phyloP scores from a whole-genome alignment of 352 stramenopile genomes.

The Globisporangium radiosum region DNA sequence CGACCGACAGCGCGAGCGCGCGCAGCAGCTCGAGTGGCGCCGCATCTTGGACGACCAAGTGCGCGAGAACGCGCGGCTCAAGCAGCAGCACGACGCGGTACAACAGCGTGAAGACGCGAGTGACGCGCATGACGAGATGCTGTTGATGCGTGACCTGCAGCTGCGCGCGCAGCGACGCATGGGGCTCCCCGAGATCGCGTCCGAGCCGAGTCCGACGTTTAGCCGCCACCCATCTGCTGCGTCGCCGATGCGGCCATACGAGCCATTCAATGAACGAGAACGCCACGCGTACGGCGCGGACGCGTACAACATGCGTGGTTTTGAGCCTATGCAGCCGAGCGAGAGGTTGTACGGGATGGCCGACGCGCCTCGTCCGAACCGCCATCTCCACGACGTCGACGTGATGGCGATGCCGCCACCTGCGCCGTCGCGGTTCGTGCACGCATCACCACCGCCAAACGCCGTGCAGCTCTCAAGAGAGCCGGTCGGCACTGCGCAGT shows the following conservation, averaged over 20 bases:
- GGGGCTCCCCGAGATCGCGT: constrained; percentile 3
- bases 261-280: constrained; percentile 1
- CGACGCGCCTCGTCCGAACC: neutral
- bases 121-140: constrained; percentile 41
- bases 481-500: neutral
- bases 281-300: neutral
- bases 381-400: neutral
- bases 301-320: neutral
- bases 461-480: neutral
- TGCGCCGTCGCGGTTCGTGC: constrained; percentile 12
- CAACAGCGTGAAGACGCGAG: constrained; percentile 28
- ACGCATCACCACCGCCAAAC: constrained; percentile 8
- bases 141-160: constrained; percentile 48
- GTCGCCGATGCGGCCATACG: neutral
- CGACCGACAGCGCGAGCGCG: constrained; percentile 50
- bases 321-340: neutral
- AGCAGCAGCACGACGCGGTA: constrained; percentile 35
- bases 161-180: constrained; percentile 48
- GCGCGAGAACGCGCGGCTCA: constrained; percentile 55
- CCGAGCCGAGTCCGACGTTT: constrained; percentile 1
- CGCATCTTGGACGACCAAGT: constrained; percentile 66
- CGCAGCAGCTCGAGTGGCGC: constrained; percentile 68
- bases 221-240: no score
- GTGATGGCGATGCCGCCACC: constrained; percentile 14
- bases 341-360: neutral